phyloP scores from a whole-genome alignment of 2,329 filamentous ascomycete species.

The Penicillium thymicola region DNA sequence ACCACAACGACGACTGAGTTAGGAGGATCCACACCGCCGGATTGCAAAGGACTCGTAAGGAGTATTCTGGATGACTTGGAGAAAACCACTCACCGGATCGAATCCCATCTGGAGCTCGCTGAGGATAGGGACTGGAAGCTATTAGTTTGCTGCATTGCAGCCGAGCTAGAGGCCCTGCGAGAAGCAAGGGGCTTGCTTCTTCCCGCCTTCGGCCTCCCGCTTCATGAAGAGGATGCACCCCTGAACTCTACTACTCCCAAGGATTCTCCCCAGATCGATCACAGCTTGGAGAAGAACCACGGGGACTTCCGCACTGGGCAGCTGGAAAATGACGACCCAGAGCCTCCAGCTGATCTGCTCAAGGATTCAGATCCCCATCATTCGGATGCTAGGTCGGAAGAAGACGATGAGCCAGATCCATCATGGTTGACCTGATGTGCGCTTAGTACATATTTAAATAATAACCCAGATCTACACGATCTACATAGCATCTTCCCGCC shows the following conservation, averaged over 20 bases:
- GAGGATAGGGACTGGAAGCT: slow-evolving; percentile 58
- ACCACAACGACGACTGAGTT: slow-evolving; percentile 17
- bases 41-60: slow-evolving; percentile 25
- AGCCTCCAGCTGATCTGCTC: slow-evolving; percentile 38
- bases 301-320: slow-evolving; percentile 15
- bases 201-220: slow-evolving; percentile 30
- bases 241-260: slow-evolving; percentile 9
- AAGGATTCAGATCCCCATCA: slow-evolving; percentile 27
- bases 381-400: slow-evolving; percentile 31
- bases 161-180: slow-evolving; percentile 56
- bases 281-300: background rate
- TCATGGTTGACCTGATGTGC: slow-evolving; percentile 38
- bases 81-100: slow-evolving; percentile 45
- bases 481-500: background rate
- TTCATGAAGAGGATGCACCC: slow-evolving; percentile 15
- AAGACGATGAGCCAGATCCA: slow-evolving; percentile 46
- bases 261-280: slow-evolving; percentile 8
- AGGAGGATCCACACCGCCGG: slow-evolving; percentile 11
- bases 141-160: slow-evolving; percentile 59
- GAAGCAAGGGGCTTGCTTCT: slow-evolving; percentile 40
- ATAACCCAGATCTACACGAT: background rate
- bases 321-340: slow-evolving; percentile 30
- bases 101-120: slow-evolving; percentile 50
- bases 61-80: slow-evolving; percentile 47
- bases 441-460: slow-evolving; percentile 2